A percentile compares a stretch with the other conserved stretches of the same genome.
These are phyloP conservation scores for Erodium moschatum DNA, from an alignment of 441 rosid genomes.

Conservation along the genomic window DNA sequence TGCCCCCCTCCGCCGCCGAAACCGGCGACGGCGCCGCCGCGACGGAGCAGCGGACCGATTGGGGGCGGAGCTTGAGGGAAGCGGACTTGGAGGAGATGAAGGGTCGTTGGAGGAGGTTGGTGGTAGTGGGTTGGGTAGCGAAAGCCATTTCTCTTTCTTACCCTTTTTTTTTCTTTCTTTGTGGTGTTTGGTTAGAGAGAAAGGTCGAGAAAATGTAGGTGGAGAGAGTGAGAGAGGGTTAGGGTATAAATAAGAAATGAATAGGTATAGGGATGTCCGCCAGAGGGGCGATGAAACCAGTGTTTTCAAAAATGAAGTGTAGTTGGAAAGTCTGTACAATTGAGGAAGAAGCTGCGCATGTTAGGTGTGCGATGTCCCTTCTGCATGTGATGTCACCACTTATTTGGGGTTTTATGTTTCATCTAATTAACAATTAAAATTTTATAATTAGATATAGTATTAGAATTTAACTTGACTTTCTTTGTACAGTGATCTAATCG, in stretches of 20 bases:
- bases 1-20: conserved; percentile 15
- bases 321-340: no score
- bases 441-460: no score
- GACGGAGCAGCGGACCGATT: conserved; percentile 44
- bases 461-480: no score
- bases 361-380: no score
- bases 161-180: no score
- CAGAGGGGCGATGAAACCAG: conserved; percentile 32
- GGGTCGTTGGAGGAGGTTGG: conserved; percentile 15
- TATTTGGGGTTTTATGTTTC: no score
- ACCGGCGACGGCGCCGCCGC: conserved; percentile 28
- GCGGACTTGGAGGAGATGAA: conserved; percentile 16
- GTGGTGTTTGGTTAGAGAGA: background rate
- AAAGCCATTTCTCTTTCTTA: conserved; percentile 29
- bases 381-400: no score
- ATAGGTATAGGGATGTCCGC: conserved; percentile 35
- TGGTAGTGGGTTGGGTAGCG: conserved; percentile 18
- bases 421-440: no score
- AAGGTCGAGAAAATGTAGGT: background rate
- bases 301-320: background rate
- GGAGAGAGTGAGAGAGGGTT: conserved; percentile 14
- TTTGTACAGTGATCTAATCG: no score
- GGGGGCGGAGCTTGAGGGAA: conserved; percentile 25
- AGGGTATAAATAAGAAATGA: background rate
- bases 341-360: background rate